A percentile compares a stretch with the other conserved stretches of the same genome.
Conservation (phyloP, 768 basidiomycete species). For the Trichaptum fuscoviolaceum region DNA sequence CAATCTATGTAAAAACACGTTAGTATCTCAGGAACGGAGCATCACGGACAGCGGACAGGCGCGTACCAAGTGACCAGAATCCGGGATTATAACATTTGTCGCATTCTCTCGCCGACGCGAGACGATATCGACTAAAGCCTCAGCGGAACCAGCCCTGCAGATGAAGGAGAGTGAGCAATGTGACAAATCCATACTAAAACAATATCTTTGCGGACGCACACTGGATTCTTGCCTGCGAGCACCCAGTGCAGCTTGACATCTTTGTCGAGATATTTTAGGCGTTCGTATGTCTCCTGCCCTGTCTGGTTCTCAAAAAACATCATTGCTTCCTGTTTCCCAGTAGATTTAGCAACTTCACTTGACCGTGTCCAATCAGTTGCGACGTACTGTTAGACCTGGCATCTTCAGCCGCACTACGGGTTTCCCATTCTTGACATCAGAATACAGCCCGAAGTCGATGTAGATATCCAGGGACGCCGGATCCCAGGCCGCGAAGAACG, state of each 20-base stretch:
- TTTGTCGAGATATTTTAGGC: constrained; percentile 35
- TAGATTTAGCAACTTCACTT: background rate
- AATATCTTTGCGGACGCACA: background rate
- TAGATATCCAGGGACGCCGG: constrained; percentile 55
- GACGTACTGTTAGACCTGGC: constrained; percentile 43
- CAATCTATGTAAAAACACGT: constrained; percentile 12
- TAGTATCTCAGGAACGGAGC: background rate
- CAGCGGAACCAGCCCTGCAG: constrained; percentile 11
- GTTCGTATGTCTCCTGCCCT: constrained; percentile 33
- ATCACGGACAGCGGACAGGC: background rate
- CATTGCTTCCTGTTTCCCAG: constrained; percentile 42
- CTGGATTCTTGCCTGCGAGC: constrained; percentile 37
- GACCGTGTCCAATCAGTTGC: background rate
- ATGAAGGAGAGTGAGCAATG: constrained; percentile 1
- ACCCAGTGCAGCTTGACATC: constrained; percentile 51
- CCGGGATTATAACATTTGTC: constrained; percentile 25
- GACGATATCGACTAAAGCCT: constrained; percentile 16
- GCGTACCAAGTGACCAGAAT: constrained; percentile 26
- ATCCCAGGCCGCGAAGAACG: constrained; percentile 74
- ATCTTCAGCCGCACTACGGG: constrained; percentile 58
- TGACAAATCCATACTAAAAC: background rate
- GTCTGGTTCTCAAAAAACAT: constrained; percentile 45
- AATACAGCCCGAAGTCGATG: constrained; percentile 50
- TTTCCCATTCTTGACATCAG: constrained; percentile 24
- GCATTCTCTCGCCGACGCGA: constrained; percentile 31